Percentiles rank a stretch among this genome's conserved stretches.
Evolutionary conservation across 2,329 filamentous ascomycete genomes (phyloP).

Genomic region (Curvularia spicifera): DNA sequence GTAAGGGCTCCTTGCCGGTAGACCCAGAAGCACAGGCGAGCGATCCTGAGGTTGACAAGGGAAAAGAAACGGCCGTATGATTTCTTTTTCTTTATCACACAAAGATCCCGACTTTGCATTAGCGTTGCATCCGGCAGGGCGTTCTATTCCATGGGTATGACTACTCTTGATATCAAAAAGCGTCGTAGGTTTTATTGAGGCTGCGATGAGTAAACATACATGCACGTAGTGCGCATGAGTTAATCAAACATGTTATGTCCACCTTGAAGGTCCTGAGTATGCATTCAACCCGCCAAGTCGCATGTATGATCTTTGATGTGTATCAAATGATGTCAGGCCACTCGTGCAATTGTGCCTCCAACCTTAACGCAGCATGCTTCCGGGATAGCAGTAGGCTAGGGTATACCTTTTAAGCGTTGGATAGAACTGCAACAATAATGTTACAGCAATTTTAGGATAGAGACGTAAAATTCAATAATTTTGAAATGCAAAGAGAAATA

Average conservation of each 20-base stretch:
- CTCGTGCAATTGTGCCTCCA: not conserved
- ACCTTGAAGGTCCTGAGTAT: too few relatives aligned
- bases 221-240: not conserved
- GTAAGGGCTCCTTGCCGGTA: constrained; percentile 25
- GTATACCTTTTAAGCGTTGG: not conserved
- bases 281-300: not conserved
- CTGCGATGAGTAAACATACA: not conserved
- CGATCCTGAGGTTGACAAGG: constrained; percentile 1
- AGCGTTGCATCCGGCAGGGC: constrained; percentile 9
- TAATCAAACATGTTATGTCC: not conserved
- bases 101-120: not conserved
- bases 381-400: not conserved
- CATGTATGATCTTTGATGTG: not conserved
- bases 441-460: too few relatives aligned
- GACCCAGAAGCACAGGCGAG: constrained; percentile 25
- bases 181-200: not conserved
- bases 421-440: not conserved
- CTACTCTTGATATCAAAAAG: not conserved
- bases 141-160: not conserved
- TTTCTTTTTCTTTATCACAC: not conserved
- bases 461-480: too few relatives aligned
- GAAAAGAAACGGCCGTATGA: constrained; percentile 15
- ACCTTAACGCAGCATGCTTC: not conserved
- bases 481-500: not conserved
- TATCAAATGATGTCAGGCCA: not conserved